Evolutionary conservation across 2,329 filamentous ascomycete genomes (phyloP), one percentile per base, ranked within the genome.

Genomic region (Trichoderma breve): DNA sequence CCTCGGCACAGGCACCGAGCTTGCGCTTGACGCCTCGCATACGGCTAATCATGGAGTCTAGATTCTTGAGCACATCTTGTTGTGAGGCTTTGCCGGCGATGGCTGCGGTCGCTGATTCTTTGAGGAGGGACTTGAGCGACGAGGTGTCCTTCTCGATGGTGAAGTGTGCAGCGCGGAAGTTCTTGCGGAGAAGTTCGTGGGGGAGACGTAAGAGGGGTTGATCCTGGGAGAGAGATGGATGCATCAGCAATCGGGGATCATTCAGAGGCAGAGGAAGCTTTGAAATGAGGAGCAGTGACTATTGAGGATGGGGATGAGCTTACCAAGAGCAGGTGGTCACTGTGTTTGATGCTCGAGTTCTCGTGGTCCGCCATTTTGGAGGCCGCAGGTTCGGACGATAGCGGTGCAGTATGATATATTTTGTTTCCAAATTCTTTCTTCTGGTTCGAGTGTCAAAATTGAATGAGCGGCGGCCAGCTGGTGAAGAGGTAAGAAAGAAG

Each of bases 201-300:
- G 96, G 96, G 26, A 98, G 90, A 39, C 95, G 94, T 76, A 99
- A 90, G 75, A 98, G 92, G 4, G 95, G 92, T 88, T 98, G 95
- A 79, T 99, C 96, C 94, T 95, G 75, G 26, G 58, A 14, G 14
- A 47, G 6, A 24, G 11, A 60, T 55, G 15, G 3, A 21, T n/a
- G 30, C 65, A 43, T 70, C 32, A 66, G 68, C 60, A 39, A 51
- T 55, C 21, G 3, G 39, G 62, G 2, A 8, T 4, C 1, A 14
- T 15, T 3, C 6, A 32, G 26, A 39, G 6, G 18, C 12, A 39
- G 12, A 21, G 9, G 7, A 28, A 30, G 24, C 62, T 34, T 53
- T 39, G 61, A 67, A 39, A 39, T 21, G 43, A 4, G 43, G 18
- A 71, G 72, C 71, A 70, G 21, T 72, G 72, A 53, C 51, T 70